Conservation (phyloP, 495 filamentous ascomycete genomes). For the Rhypophila decipiens region DNA sequence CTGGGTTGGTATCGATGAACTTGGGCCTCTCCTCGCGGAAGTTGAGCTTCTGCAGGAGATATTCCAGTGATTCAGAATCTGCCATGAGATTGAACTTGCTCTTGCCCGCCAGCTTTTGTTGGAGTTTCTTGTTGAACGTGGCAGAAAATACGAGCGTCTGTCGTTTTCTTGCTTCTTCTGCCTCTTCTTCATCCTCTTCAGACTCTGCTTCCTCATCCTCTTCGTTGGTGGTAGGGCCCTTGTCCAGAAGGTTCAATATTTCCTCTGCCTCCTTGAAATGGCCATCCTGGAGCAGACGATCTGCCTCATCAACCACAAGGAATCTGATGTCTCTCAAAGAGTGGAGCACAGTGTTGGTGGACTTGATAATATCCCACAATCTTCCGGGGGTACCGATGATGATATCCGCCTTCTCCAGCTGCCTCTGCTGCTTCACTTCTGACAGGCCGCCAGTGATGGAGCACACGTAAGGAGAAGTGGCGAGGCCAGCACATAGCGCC, state of each 20-base stretch:
- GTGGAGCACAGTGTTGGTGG: constrained; percentile 42
- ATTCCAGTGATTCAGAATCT: constrained; percentile 80
- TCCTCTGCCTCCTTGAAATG: constrained; percentile 92
- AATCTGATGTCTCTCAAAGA: constrained; percentile 68
- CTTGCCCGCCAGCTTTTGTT: constrained; percentile 83
- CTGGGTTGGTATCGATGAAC: constrained; percentile 86
- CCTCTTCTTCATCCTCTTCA: constrained; percentile 22
- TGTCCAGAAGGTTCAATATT: constrained; percentile 70
- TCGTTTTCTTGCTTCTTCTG: constrained; percentile 35
- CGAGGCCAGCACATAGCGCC: constrained; percentile 56
- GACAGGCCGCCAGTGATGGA: constrained; percentile 88
- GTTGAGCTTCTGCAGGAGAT: constrained; percentile 81
- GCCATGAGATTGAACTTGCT: constrained; percentile 58
- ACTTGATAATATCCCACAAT: constrained; percentile 86
- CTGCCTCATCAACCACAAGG: constrained; percentile 90
- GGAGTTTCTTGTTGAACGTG: constrained; percentile 83
- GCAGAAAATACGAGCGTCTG: constrained; percentile 97
- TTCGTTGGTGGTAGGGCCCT: constrained; percentile 22
- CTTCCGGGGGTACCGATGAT: constrained; percentile 88
- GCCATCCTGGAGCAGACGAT: constrained; percentile 84
- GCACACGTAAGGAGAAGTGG: constrained; percentile 59
- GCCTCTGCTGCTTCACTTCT: constrained; percentile 83
- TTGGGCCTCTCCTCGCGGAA: constrained; percentile 78
- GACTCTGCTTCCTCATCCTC: constrained; percentile 34
- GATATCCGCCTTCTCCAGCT: constrained; percentile 71